Percentiles rank a stretch among this genome's conserved stretches.
phyloP scores from a whole-genome alignment of 2,329 filamentous ascomycete genomes.

The Atkinsonella hypoxylon region DNA sequence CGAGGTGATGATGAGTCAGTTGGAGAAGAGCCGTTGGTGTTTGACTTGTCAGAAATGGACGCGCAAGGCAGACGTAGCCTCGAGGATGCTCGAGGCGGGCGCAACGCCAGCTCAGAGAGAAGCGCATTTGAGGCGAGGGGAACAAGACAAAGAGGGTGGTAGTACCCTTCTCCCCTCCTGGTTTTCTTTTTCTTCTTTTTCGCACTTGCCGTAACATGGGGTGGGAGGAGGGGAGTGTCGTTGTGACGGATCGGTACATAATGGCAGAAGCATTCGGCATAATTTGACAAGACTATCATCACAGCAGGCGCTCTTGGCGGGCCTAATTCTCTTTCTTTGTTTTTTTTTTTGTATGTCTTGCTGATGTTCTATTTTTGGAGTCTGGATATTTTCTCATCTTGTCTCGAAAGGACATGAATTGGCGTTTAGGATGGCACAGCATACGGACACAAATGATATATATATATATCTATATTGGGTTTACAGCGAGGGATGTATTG shows the following conservation, averaged over 20 bases:
- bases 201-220: background rate
- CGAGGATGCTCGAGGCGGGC: slow-evolving; percentile 36
- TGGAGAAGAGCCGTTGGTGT: slow-evolving; percentile 59
- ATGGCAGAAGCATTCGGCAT: slow-evolving; percentile 1
- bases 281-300: background rate
- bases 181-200: background rate
- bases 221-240: background rate
- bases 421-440: slow-evolving; percentile 1
- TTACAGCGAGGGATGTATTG: background rate
- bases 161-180: background rate
- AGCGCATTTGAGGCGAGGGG: slow-evolving; percentile 28
- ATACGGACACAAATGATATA: background rate
- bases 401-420: background rate
- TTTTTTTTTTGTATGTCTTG: background rate
- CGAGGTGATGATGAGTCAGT: slow-evolving; percentile 36
- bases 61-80: slow-evolving; percentile 44
- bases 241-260: slow-evolving; percentile 1
- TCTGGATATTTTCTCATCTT: background rate
- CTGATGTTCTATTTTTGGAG: background rate
- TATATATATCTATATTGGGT: no score
- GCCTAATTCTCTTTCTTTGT: background rate
- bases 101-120: slow-evolving; percentile 27
- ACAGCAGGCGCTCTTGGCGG: slow-evolving; percentile 1
- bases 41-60: slow-evolving; percentile 62
- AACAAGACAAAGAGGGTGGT: slow-evolving; percentile 26